phyloP scores from a whole-genome alignment of 192 early-diverging fungal genomes.

The Backusella liffmaniae region DNA sequence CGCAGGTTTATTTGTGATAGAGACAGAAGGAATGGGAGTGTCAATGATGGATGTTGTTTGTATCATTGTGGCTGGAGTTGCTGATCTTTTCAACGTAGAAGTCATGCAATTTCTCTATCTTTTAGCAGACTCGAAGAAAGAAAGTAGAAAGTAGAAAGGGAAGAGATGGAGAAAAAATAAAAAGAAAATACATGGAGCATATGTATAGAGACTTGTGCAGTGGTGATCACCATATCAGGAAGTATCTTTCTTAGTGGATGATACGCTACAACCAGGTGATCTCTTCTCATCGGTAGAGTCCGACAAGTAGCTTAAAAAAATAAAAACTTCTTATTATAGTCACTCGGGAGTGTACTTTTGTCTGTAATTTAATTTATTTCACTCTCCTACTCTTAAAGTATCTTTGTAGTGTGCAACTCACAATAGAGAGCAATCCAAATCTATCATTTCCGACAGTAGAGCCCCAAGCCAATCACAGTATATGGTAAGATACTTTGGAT shows the following conservation, averaged over 20 bases:
- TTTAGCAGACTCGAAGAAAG: background rate
- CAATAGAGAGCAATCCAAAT: background rate
- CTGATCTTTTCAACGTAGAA: conserved; percentile 36
- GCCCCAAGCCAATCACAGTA: background rate
- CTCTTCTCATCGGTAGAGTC: conserved; percentile 1
- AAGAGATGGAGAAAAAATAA: conserved; percentile 10
- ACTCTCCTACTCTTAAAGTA: background rate
- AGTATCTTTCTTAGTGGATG: background rate
- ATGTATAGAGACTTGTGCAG: background rate
- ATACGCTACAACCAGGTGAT: background rate
- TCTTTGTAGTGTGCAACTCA: background rate
- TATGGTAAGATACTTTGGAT: conserved; percentile 14
- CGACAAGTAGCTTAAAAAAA: background rate
- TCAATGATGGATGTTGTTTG: conserved; percentile 24
- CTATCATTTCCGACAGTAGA: background rate
- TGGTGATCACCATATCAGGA: background rate
- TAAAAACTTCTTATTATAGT: background rate
- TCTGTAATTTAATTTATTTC: background rate
- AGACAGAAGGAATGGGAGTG: conserved; percentile 28
- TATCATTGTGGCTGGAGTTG: conserved; percentile 18
- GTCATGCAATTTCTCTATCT: background rate
- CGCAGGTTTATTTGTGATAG: conserved; percentile 37
- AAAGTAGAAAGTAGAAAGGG: conserved; percentile 1
- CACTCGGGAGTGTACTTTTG: background rate
- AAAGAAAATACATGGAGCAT: background rate